Base-by-base conservation (phyloP, 306 rosid species). In the Vigna reflexopilosa region DNA sequence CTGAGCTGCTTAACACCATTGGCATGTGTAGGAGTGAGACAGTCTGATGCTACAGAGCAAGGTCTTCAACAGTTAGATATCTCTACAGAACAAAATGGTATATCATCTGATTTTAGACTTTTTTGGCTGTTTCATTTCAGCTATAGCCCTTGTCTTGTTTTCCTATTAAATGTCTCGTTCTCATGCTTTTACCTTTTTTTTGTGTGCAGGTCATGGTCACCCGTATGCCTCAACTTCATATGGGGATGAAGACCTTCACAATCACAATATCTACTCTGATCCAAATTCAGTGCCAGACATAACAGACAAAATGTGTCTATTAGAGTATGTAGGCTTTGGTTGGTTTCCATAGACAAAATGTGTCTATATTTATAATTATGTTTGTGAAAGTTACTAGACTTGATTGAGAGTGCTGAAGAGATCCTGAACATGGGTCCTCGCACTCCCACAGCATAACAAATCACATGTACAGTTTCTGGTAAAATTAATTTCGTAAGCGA, bases 201-300 rank as follows among this genome's bases (percentile, higher is more conserved):
- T 56, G 45, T 56, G 45, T 70, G 70, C 89, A 83, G 62, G 44
- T 54, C 8, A 34, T 59, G 61, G 36, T 67, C 34, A 77, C 2
- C 17, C 79, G 12, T 24, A 58, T 6, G 36, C 68, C 65, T 36
- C 87, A 55, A 61, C 78, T 28, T 50, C 82, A 24, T 58, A 56
- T 55, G 13, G 45, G 19, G 49, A 58, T 7, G 74, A 26, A 63
- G 50, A 57, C 4, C 84, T 44, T 16, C 11, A 16, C 11, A 13
- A 22, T 82, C 63, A 65, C 48, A 84, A 83, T 55, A 71, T 11
- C 6, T 49, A 57, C 36, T 45, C 38, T 48, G 50, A 64, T 26
- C 52, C 82, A 26, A 44, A 69, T 26, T 47, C 82, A 34, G n/a
- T 38, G 32, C 73, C 28, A 13, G 65, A 14, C 16, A 8, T 64